Evolutionary conservation across 2,329 filamentous ascomycete genomes (phyloP), one percentile per base, ranked within the genome.

Genomic region (Stromatinia cepivora): DNA sequence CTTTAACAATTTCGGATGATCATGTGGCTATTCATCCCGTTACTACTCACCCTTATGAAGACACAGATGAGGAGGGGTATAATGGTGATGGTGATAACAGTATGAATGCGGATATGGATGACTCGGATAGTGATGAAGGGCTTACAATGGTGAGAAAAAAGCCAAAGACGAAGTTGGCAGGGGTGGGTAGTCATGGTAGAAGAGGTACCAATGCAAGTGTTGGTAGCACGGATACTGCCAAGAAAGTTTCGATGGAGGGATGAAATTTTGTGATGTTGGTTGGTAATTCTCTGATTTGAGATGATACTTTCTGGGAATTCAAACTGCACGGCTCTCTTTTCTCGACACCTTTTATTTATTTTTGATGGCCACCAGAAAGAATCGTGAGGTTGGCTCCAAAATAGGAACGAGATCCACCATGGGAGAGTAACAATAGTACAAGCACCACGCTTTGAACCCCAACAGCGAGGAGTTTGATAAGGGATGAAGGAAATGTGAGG

Each of bases 211-310:
- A 88, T 73, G 85, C 84, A 1, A 88, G 86, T 72, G 84, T 86
- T 39, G 85, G 84, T 45, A 89, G 87, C 75, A 88, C 86, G 1
- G 87, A 89, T 73, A 90, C 87, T 56, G 87, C 87, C 52, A 89
- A 88, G 79, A 88, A 87, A 76, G 71, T 78, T 28, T 53, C 72
- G 5, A 76, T 77, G 69, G 74, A 75, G 50, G 59, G 64, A 62
- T 75, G 67, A 75, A 25, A 7, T 52, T 50, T 10, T 28, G 22
- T 58, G 11, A 34, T 39, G 22, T 67, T 67, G 45, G 39, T 25
- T 64, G 66, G 34, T 28, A 45, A 34, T 36, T 28, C n/a, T 42
- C n/a, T 36, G 45, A 54, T 7, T 62, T 31, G 31, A 28, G 31
- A 36, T 42, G 31, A 34, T 50, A 57, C 25, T 66, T 57, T 28